Base-by-base conservation (phyloP, 768 basidiomycete genomes). In the Porpolomopsis calyptriformis region DNA sequence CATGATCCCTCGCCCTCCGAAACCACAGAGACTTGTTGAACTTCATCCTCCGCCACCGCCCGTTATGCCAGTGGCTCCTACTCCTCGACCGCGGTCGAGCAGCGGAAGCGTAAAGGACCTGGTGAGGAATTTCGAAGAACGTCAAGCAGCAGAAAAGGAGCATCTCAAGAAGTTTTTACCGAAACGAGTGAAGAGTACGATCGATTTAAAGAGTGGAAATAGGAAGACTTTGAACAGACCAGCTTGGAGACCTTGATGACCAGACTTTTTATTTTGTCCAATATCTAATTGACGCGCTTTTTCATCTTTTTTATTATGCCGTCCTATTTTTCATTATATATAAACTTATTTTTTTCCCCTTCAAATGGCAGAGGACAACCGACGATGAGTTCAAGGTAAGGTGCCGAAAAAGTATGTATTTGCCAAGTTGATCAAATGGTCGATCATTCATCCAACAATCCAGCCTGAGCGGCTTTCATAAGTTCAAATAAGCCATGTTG, bases 31-130 rank as follows among this genome's bases (percentile, higher is more conserved):
- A 37, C 55, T 82, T 9, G 75, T 82, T 2, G 70, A 82, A 40
- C 64, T 85, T 29, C 72, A 75, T 41, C 68, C 65, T 19, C 63
- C 71, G 11, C 59, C 68, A 5, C 63, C 68, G 12, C 59, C 61
- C 2, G 55, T 55, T 14, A 51, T 54, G 14, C 43, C 55, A 18
- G 51, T 48, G n/a, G 50, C 53, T 1, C 46, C 50, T 8, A 50
- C 57, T 1, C 51, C 58, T 19, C 59, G 65, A 38, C 65, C 65
- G n/a, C 64, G 84, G 47, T 66, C 78, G 55, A 78, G 74, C 48
- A 84, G 85, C 54, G 70, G 72, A 42, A 85, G 82, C 53, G 85
- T 88, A 47, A 84, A 73, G 61, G 84, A 87, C 43, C 58, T 88
- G 45, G 76, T 86, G 43, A 69, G 62, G 57, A 72, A 66, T 24